Evolutionary conservation across 2,329 filamentous ascomycete genomes (phyloP).

Genomic region (Grosmannia clavigera): DNA sequence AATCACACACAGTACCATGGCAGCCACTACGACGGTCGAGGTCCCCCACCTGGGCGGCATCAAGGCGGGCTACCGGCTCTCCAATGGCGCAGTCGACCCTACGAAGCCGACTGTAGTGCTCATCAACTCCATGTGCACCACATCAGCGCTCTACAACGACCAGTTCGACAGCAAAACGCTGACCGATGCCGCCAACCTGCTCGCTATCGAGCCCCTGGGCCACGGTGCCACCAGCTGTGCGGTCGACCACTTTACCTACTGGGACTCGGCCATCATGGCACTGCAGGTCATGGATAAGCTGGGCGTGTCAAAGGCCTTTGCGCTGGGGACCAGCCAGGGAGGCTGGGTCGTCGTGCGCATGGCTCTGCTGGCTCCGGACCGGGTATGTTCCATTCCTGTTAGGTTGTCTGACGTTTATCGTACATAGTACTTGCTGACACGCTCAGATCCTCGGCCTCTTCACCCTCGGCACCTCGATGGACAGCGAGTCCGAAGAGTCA

Average conservation of each 20-base stretch:
- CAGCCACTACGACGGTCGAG: slow-evolving; percentile 4
- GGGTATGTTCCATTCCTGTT: slow-evolving; percentile 17
- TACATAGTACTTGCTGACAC: neutral
- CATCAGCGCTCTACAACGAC: slow-evolving; percentile 26
- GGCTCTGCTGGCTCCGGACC: slow-evolving; percentile 35
- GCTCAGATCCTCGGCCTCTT: slow-evolving; percentile 32
- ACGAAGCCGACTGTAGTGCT: slow-evolving; percentile 35
- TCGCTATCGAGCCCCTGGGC: slow-evolving; percentile 37
- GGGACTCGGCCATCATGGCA: slow-evolving; percentile 41
- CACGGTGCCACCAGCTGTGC: slow-evolving; percentile 29
- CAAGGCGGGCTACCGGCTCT: slow-evolving; percentile 15
- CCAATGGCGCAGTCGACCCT: slow-evolving; percentile 26
- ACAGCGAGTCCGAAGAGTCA: slow-evolving; percentile 31
- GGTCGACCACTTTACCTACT: slow-evolving; percentile 41
- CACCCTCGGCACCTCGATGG: slow-evolving; percentile 35
- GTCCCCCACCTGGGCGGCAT: slow-evolving; percentile 11
- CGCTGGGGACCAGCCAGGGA: slow-evolving; percentile 39
- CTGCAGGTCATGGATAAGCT: slow-evolving; percentile 42
- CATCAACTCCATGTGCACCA: slow-evolving; percentile 36
- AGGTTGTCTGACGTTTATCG: neutral
- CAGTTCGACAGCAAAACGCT: slow-evolving; percentile 28
- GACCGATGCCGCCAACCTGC: slow-evolving; percentile 28
- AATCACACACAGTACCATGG: neutral
- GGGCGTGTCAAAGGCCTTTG: slow-evolving; percentile 33
- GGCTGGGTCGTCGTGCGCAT: slow-evolving; percentile 40